Base-by-base conservation (phyloP, 2,329 filamentous ascomycete genomes). In the Rhynchosporium agropyri region DNA sequence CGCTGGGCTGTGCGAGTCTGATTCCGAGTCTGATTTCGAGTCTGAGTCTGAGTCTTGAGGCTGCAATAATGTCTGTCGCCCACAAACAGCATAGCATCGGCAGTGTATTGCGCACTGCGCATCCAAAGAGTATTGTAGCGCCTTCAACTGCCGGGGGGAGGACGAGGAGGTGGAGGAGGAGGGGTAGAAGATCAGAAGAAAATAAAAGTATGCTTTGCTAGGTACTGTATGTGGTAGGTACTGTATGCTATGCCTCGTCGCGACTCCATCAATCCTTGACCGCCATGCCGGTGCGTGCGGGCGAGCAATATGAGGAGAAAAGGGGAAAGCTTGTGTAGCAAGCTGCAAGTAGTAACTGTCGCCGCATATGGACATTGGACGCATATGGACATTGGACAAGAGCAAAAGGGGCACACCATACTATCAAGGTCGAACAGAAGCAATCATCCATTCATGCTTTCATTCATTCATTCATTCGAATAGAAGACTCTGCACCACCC, bases 131-230 rank as follows among this genome's bases (percentile, higher is more conserved):
- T 54, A 55, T 59, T 63, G 53, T 42, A 51, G 53, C 31, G 20
- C 29, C 29, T 33, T 4, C 13, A 28, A 28, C 3, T 12, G 13
- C 48, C 48, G 36, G 48, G 13, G 7, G 48, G 31, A 36, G 45
- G 28, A 63, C 42, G 33, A 36, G 45, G 28, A 63, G 49, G n/a
- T 50, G 36, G 12, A 40, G 36, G 12, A 43, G 40, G 10, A 13
- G 40, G n/a, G n/a, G 40, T 33, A 38, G 46, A 38, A 63, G 50
- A 60, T 60, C 61, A 57, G 61, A 60, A 28, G 57, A 63, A 60
- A 45, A 20, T 20, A 15, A 58, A 50, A 43, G 33, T 36, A 50
- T 29, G 58, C n/a, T 20, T 46, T 46, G 43, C 43, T 46, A 20
- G 20, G 20, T 20, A 20, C 20, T 20, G 20, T 20, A 20, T 20